phyloP scores from a whole-genome alignment of 2,329 filamentous ascomycete species.

The Phialocephala subalpina region DNA sequence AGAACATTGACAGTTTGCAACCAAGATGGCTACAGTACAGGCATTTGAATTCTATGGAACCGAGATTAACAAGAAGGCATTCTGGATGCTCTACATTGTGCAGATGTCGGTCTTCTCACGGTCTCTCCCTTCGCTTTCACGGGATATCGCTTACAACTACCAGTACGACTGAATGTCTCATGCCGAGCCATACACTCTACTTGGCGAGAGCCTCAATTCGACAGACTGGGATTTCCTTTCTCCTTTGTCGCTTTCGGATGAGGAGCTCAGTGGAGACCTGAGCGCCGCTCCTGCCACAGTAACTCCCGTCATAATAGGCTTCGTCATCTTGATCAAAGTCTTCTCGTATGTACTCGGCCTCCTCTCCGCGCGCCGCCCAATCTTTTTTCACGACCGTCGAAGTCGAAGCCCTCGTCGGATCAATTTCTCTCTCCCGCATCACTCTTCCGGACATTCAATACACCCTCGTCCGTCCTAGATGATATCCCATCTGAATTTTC shows the following conservation, averaged over 20 bases:
- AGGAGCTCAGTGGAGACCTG: background rate
- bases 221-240: slow-evolving; percentile 4
- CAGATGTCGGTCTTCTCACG: slow-evolving; percentile 39
- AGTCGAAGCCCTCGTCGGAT: background rate
- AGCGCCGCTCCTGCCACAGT: background rate
- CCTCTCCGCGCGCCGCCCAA: background rate
- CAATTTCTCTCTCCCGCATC: slow-evolving; percentile 4
- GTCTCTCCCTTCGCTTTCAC: no score
- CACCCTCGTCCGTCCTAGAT: background rate
- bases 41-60: slow-evolving; percentile 16
- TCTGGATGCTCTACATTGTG: slow-evolving; percentile 39
- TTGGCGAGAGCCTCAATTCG: background rate
- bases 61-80: slow-evolving; percentile 38
- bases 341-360: slow-evolving; percentile 7
- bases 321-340: slow-evolving; percentile 4
- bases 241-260: background rate
- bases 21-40: slow-evolving; percentile 21
- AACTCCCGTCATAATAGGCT: background rate
- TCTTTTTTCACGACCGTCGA: background rate
- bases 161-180: slow-evolving; percentile 30
- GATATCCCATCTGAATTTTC: slow-evolving; percentile 7
- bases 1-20: slow-evolving; percentile 18
- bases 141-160: no score
- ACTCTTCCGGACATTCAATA: slow-evolving; percentile 1
- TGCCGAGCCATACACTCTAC: slow-evolving; percentile 10